phyloP scores from a whole-genome alignment of 805 yeast genomes.

The Priceomyces melissophilus region DNA sequence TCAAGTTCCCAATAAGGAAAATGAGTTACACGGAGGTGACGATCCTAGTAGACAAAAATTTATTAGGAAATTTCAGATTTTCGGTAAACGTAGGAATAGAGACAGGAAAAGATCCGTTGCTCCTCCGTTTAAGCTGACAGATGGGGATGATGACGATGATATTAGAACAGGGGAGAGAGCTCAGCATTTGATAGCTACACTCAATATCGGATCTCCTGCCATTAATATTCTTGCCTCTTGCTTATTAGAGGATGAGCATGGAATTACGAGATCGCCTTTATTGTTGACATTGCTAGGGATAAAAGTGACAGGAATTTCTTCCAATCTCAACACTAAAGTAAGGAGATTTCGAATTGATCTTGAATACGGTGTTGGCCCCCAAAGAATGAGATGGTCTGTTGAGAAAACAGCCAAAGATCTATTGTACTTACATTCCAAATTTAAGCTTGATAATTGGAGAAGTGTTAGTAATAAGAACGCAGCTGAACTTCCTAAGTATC shows the following conservation, averaged over 20 bases:
- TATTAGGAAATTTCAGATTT: constrained; percentile 18
- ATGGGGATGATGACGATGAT: constrained; percentile 16
- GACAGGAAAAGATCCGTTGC: constrained; percentile 19
- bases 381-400: constrained; percentile 76
- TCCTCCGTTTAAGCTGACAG: constrained; percentile 14
- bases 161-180: constrained; percentile 37
- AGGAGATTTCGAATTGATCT: constrained; percentile 62
- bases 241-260: constrained; percentile 72
- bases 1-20: constrained; percentile 4
- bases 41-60: constrained; percentile 14
- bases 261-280: constrained; percentile 77
- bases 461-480: constrained; percentile 24
- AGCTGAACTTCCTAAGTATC: constrained; percentile 44
- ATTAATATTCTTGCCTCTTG: constrained; percentile 71
- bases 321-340: constrained; percentile 35
- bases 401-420: constrained; percentile 71
- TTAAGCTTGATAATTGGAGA: constrained; percentile 48
- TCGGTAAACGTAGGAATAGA: constrained; percentile 22
- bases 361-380: constrained; percentile 86
- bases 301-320: constrained; percentile 51
- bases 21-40: constrained; percentile 12
- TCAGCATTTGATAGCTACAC: constrained; percentile 33
- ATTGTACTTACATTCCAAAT: constrained; percentile 62
- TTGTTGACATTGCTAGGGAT: constrained; percentile 70
- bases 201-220: constrained; percentile 68